Evolutionary conservation across 2,329 filamentous ascomycete genomes (phyloP), one percentile per base, ranked within the genome.

Genomic region (Geosmithia flava): DNA sequence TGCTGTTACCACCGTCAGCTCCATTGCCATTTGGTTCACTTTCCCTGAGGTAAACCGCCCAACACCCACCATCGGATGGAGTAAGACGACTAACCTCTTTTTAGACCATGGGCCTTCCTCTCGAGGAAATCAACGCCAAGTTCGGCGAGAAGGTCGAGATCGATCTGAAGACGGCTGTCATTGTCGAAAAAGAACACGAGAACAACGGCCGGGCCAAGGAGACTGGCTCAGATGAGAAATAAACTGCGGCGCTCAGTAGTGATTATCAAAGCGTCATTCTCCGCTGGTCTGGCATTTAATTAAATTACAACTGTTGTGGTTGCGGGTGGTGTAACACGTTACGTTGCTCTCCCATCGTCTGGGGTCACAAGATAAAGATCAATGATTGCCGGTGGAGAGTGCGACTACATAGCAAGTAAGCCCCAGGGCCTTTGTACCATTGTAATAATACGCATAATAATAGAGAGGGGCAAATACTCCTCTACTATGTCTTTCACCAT

Each of bases 11-110:
- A 45, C 50, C 10, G 41, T 50, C 5, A 49, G 47, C 44, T 49
- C 52, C 54, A 58, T 62, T 17, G 55, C 58, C 29, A 59, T 52
- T 30, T 58, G 44, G 17, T 49, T 59, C 49, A 53, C 54, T 8
- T 54, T 54, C 39, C 54, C 53, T 1, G 55, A 58, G 44, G 48
- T 53, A 48, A 17, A 23, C n/a, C 45, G 16, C 27, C n/a, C 39
- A 19, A 7, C 15, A 37, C 10, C 33, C 15, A 11, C 33, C 15
- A 30, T 7, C 11, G 29, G 6, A 30, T 30, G 33, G 11, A 37
- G 15, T 11, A 11, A 37, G 4, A 27, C 15, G 11, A 16, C 33
- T 37, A 37, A 37, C 33, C 33, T 3, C 13, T 3, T 42, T 23
- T 11, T 11, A 51, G 50, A 51, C 50, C 3, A 49, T 45, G 7